These are phyloP conservation scores for Globisporangium mamillatum DNA, from an alignment of 352 stramenopile species.

Conservation along the genomic window DNA sequence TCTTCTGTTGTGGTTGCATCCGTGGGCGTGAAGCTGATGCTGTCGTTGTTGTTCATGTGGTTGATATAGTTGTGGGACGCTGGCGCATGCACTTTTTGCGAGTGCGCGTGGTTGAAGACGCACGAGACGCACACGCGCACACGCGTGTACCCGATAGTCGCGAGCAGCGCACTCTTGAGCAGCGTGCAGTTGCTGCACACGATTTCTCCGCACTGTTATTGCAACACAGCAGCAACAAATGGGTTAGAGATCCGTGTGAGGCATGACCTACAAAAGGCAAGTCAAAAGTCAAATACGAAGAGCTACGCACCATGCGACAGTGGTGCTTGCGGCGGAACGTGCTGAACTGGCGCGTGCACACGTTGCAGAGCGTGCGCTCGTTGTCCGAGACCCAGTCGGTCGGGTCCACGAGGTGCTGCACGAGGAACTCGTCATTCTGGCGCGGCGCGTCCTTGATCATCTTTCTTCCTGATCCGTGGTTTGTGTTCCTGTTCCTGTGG, in stretches of 20 bases:
- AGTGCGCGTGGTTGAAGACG: slow-evolving; percentile 48
- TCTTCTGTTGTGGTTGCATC: slow-evolving; percentile 24
- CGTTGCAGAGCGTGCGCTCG: slow-evolving; percentile 65
- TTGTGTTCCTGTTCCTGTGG: not conserved
- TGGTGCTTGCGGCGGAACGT: slow-evolving; percentile 86
- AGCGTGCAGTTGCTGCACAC: slow-evolving; percentile 81
- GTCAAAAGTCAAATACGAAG: not conserved
- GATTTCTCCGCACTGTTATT: slow-evolving; percentile 63
- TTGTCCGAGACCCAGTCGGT: slow-evolving; percentile 75
- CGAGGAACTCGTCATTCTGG: slow-evolving; percentile 51
- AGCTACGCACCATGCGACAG: slow-evolving; percentile 66
- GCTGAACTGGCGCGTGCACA: slow-evolving; percentile 75
- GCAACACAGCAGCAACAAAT: not conserved
- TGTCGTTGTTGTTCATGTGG: slow-evolving; percentile 6
- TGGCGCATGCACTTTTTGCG: slow-evolving; percentile 5
- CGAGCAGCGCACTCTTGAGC: slow-evolving; percentile 62
- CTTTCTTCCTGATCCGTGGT: not conserved
- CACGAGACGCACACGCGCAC: slow-evolving; percentile 83
- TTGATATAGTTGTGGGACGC: not conserved
- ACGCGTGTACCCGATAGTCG: slow-evolving; percentile 48
- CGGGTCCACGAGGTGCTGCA: slow-evolving; percentile 71
- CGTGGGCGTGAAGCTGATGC: slow-evolving; percentile 22
- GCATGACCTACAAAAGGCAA: not conserved
- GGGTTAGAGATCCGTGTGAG: not conserved
- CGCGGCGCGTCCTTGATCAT: slow-evolving; percentile 31